Percentiles rank a stretch among this genome's conserved stretches.
phyloP scores from a whole-genome alignment of 345 rosid genomes.

The Eucalyptus sp. region DNA sequence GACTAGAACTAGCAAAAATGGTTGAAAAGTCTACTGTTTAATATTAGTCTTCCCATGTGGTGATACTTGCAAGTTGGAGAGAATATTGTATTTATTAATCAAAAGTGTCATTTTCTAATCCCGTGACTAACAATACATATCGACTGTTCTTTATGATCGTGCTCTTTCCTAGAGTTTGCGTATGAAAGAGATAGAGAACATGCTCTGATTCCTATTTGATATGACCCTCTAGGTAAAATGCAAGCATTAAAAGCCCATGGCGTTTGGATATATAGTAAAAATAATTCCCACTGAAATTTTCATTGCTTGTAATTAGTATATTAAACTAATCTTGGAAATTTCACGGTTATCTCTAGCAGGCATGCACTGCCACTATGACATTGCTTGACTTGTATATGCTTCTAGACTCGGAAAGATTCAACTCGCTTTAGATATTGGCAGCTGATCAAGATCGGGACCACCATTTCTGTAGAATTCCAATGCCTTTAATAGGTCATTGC shows the following conservation, averaged over 20 bases:
- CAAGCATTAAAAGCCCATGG: too few relatives aligned
- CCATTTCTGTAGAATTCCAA: too few relatives aligned
- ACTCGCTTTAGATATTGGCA: too few relatives aligned
- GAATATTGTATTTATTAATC: not conserved
- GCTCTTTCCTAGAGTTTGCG: not conserved
- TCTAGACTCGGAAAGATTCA: not conserved
- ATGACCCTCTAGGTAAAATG: too few relatives aligned
- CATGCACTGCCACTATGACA: not conserved
- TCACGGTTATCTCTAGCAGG: not conserved
- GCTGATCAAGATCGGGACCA: too few relatives aligned
- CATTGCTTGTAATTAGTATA: not conserved
- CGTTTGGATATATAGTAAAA: too few relatives aligned
- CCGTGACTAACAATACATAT: not conserved
- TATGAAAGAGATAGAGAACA: not conserved
- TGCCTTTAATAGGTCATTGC: too few relatives aligned
- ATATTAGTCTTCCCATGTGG: not conserved
- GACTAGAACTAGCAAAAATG: rapidly evolving
- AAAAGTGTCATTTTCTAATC: not conserved
- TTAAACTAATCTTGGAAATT: not conserved
- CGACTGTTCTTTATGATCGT: not conserved
- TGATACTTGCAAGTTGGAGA: too few relatives aligned
- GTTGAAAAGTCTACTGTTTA: too few relatives aligned
- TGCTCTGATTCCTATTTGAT: too few relatives aligned
- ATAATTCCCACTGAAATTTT: not conserved
- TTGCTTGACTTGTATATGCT: not conserved